These are phyloP conservation scores for Poronia punctata DNA, from an alignment of 495 filamentous ascomycete genomes.

Conservation along the genomic window DNA sequence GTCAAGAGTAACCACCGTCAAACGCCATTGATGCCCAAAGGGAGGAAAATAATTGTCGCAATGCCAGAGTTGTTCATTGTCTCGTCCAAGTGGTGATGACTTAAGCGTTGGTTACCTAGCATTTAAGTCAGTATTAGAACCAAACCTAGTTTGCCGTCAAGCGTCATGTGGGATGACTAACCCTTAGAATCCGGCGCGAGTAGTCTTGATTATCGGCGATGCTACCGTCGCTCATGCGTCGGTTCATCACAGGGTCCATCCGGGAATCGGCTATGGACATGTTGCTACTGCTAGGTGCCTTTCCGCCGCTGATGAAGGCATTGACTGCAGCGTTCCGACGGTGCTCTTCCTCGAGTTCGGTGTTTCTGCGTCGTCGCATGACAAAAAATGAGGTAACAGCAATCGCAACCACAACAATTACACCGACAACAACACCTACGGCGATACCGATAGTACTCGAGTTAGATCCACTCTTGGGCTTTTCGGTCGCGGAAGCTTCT, in stretches of 20 bases:
- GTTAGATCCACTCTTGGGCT: not conserved
- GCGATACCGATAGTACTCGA: conserved; percentile 63
- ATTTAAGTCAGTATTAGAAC: not conserved
- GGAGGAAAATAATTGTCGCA: conserved; percentile 29
- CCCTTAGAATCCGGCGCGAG: conserved; percentile 90
- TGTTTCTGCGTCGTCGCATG: conserved; percentile 64
- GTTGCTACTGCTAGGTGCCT: conserved; percentile 48
- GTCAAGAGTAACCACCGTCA: conserved; percentile 34
- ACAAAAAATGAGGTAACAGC: conserved; percentile 66
- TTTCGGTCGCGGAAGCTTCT: not conserved
- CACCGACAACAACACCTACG: conserved; percentile 79
- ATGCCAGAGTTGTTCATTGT: conserved; percentile 44
- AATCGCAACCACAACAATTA: conserved; percentile 61
- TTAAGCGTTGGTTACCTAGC: conserved; percentile 53
- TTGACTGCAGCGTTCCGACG: conserved; percentile 64
- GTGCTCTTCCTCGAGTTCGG: conserved; percentile 73
- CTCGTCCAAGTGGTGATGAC: conserved; percentile 25
- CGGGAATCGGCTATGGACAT: conserved; percentile 70
- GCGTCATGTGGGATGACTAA: no score
- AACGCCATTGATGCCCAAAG: conserved; percentile 48
- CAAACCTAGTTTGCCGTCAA: no score
- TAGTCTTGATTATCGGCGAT: conserved; percentile 98
- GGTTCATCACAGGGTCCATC: conserved; percentile 83
- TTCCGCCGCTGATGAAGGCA: conserved; percentile 55
- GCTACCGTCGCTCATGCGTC: conserved; percentile 90